Conservation (phyloP, 2,329 filamentous ascomycete species). For the Scedosporium boydii region DNA sequence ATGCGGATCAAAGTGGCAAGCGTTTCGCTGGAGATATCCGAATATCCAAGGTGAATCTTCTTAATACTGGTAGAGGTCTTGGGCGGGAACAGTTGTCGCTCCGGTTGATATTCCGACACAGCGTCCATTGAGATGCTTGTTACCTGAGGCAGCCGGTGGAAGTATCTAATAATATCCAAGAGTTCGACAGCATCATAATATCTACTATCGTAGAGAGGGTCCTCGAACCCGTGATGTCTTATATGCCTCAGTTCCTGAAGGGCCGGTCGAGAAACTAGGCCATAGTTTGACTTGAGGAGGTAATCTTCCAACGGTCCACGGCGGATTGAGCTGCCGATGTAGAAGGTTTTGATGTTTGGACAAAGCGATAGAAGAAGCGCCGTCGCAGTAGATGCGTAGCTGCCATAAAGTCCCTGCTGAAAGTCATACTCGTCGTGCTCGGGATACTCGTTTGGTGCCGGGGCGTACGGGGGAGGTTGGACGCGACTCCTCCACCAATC, state of each 20-base stretch:
- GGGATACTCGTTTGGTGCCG: not conserved
- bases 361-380: not conserved
- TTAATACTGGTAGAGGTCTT: constrained; percentile 5
- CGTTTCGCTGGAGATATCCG: constrained; percentile 3
- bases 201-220: not conserved
- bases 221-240: not conserved
- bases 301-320: not conserved
- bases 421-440: not conserved
- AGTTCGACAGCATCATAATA: constrained; percentile 4
- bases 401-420: not conserved
- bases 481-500: not conserved
- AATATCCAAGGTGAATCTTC: constrained; percentile 6
- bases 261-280: not conserved
- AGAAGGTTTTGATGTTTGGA: constrained; percentile 1
- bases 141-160: constrained; percentile 10
- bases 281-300: constrained; percentile 8
- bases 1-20: constrained; percentile 9
- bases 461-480: not conserved
- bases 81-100: constrained; percentile 2
- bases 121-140: constrained; percentile 6
- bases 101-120: constrained; percentile 7
- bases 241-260: constrained; percentile 5
- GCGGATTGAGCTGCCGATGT: not conserved
- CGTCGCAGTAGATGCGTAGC: constrained; percentile 1
- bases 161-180: constrained; percentile 7